A percentile compares a stretch with the other conserved stretches of the same genome.
phyloP scores from a whole-genome alignment of 305 asterid species.

The Fraxinus baroniana region DNA sequence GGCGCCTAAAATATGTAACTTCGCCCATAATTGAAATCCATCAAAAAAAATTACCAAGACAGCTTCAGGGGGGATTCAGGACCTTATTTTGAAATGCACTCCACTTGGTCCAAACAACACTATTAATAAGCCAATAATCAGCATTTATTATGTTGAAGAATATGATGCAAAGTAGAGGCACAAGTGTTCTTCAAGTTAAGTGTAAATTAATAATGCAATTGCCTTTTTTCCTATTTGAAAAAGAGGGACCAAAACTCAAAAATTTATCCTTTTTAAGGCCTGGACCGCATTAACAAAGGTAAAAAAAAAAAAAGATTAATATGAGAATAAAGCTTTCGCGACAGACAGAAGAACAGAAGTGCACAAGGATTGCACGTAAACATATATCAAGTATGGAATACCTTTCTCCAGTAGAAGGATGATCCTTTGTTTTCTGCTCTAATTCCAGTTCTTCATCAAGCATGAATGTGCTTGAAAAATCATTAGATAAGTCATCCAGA shows the following conservation, averaged over 20 bases:
- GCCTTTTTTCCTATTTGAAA: neutral
- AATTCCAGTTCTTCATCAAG: conserved; percentile 86
- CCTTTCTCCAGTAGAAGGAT: conserved; percentile 53
- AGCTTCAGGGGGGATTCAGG: neutral
- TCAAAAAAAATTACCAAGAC: conserved; percentile 2
- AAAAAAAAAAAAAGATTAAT: neutral
- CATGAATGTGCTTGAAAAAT: conserved; percentile 71
- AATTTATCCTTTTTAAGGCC: conserved; percentile 2
- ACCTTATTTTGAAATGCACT: neutral
- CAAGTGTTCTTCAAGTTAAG: neutral
- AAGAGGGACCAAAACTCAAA: neutral
- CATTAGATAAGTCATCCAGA: conserved; percentile 51
- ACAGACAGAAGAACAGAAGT: neutral
- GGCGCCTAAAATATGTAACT: neutral
- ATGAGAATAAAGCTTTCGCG: neutral
- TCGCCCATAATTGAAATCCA: neutral
- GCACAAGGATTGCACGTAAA: conserved; percentile 16
- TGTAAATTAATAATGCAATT: neutral
- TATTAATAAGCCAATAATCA: neutral
- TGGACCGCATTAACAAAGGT: conserved; percentile 3
- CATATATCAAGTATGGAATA: conserved; percentile 29
- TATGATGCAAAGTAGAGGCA: neutral
- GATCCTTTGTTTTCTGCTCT: conserved; percentile 48
- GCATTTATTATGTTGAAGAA: neutral
- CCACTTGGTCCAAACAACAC: neutral